phyloP scores from a whole-genome alignment of 257 asterid species.

The Asclepias syriaca region DNA sequence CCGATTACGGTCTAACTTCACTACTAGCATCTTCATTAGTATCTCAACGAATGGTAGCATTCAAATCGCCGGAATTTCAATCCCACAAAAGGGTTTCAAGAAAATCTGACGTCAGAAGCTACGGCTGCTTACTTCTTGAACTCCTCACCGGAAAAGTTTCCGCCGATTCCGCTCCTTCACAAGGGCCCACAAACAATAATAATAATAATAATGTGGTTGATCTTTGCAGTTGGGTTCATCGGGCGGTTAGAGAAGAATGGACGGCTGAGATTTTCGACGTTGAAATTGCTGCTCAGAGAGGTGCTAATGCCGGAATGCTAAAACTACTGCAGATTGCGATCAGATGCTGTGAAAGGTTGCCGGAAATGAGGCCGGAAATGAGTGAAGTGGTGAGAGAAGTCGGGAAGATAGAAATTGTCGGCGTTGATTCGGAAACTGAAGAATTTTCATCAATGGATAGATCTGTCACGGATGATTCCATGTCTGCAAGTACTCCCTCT shows the following conservation, averaged over 20 bases:
- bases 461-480: constrained; percentile 58
- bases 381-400: constrained; percentile 49
- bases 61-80: constrained; percentile 60
- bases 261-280: constrained; percentile 84
- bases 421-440: constrained; percentile 46
- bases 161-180: constrained; percentile 40
- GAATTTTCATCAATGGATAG: constrained; percentile 40
- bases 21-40: constrained; percentile 47
- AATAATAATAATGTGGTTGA: constrained; percentile 39
- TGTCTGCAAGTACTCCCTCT: constrained; percentile 31
- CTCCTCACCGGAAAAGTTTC: constrained; percentile 64
- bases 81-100: constrained; percentile 38
- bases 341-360: constrained; percentile 54
- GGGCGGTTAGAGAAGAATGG: constrained; percentile 92
- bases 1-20: constrained; percentile 63
- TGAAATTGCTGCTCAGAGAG: constrained; percentile 61
- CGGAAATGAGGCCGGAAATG: constrained; percentile 67
- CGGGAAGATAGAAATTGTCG: constrained; percentile 35
- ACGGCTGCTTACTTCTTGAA: constrained; percentile 62
- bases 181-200: constrained; percentile 20
- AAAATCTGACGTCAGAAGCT: constrained; percentile 80
- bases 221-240: constrained; percentile 66
- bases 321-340: constrained; percentile 57
- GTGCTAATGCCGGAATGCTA: constrained; percentile 63
- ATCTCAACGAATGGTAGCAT: constrained; percentile 53